Base-by-base conservation (phyloP, 73 alveolate genomes). In the Blepharisma stoltei region DNA sequence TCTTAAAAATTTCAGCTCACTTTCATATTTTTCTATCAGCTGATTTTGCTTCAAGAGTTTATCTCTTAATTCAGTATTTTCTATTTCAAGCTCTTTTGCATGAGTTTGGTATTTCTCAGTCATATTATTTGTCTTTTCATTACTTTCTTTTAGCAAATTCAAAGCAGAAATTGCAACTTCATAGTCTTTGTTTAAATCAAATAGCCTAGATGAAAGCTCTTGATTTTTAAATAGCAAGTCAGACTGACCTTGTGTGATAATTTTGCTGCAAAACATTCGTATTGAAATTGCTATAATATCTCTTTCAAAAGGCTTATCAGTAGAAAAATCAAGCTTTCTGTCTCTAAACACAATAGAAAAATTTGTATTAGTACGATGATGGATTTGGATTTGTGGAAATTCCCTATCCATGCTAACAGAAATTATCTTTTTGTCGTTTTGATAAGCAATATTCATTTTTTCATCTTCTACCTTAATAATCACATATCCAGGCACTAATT, bases 161-260 rank as follows among this genome's bases (percentile, higher is more conserved):
- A 60, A 14, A 11, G 73, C 11, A 60, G 23, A 8, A 14, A 60
- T 8, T 2, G 49, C 14, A 20, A 2, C 18, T 60, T 60, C 73
- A 25, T 60, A 60, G 46, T 60, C 23, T 60, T 25, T 14, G 73
- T 60, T 60, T 20, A 38, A 8, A 14, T 60, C 73, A 25, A 60
- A 60, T 14, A 60, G 5, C 2, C 73, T 14, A n/a, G 38, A 25
- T 14, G 46, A 14, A n/a, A 60, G 46, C 73, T 60, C 46, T 38
- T 60, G 73, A 25, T 60, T 60, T 60, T 60, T 60, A 14, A 60
- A 11, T 47, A 60, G 11, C 14, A 60, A 14, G 2, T 60, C 73
- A 20, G 73, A 8, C 18, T 8, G 11, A 38, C 4, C 73, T 20
- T 9, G 21, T 1, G 54, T 46, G n/a, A 14, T 18, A 4, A 53